phyloP scores from a whole-genome alignment of 345 rosid species.

The Garcia nutans region DNA sequence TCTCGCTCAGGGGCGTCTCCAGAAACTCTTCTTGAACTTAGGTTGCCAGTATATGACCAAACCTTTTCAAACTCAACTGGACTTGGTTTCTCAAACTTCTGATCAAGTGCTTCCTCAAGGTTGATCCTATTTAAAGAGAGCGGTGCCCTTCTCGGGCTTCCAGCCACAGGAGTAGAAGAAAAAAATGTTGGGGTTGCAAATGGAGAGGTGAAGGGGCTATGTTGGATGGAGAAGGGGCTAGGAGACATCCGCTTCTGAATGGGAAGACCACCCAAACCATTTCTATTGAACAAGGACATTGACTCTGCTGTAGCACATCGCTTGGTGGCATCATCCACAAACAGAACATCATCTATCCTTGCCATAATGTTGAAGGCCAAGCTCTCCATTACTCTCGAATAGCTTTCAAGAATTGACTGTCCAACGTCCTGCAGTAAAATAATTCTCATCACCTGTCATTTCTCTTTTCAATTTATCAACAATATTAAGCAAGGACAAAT shows the following conservation, averaged over 20 bases:
- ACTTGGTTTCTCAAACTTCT: slow-evolving; percentile 34
- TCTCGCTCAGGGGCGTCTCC: slow-evolving; percentile 88
- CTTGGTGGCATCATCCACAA: slow-evolving; percentile 71
- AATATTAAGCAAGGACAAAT: neutral
- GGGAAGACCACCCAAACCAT: slow-evolving; percentile 55
- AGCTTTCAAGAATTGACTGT: slow-evolving; percentile 92
- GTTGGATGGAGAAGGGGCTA: slow-evolving; percentile 66
- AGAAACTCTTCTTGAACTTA: slow-evolving; percentile 60
- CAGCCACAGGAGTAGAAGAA: slow-evolving; percentile 34
- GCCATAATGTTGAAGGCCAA: slow-evolving; percentile 96
- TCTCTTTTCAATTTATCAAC: too few species aligned
- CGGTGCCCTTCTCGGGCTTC: slow-evolving; percentile 22
- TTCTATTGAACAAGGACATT: slow-evolving; percentile 59
- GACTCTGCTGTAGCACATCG: slow-evolving; percentile 61
- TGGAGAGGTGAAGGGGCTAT: slow-evolving; percentile 66
- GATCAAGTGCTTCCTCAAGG: slow-evolving; percentile 41
- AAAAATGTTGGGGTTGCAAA: slow-evolving; percentile 65
- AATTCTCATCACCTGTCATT: neutral
- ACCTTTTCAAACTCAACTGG: slow-evolving; percentile 56
- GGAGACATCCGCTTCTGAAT: slow-evolving; percentile 73
- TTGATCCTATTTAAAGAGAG: slow-evolving; percentile 34
- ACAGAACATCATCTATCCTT: slow-evolving; percentile 95
- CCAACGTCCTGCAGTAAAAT: slow-evolving; percentile 77
- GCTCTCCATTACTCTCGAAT: slow-evolving; percentile 98
- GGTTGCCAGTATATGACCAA: slow-evolving; percentile 75